phyloP scores from a whole-genome alignment of 129 eudicot species.

The Saposhnikovia divaricata region DNA sequence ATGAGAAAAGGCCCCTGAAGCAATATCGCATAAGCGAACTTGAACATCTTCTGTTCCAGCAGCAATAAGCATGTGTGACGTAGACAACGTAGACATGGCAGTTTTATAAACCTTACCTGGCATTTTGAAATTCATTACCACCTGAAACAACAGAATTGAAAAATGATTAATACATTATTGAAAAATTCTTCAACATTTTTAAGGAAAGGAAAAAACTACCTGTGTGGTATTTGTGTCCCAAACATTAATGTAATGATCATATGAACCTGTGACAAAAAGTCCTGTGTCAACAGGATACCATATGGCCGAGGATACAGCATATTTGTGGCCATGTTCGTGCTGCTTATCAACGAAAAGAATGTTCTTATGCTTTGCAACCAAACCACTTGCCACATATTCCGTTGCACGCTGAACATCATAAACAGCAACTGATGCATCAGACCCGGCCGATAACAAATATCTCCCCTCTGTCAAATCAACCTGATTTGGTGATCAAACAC shows the following conservation, averaged over 20 bases:
- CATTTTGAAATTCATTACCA: slow-evolving; percentile 89
- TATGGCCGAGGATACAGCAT: slow-evolving; percentile 82
- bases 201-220: slow-evolving; percentile 27
- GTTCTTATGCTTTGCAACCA: slow-evolving; percentile 66
- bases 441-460: slow-evolving; percentile 72
- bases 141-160: slow-evolving; percentile 23
- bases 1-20: slow-evolving; percentile 98
- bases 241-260: slow-evolving; percentile 84
- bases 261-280: slow-evolving; percentile 85
- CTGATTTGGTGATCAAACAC: slow-evolving; percentile 72
- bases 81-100: slow-evolving; percentile 88
- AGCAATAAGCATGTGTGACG: slow-evolving; percentile 93
- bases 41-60: slow-evolving; percentile 98
- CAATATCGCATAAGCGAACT: slow-evolving; percentile 94
- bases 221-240: slow-evolving; percentile 97
- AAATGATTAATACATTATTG: background rate
- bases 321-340: slow-evolving; percentile 77
- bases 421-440: slow-evolving; percentile 89
- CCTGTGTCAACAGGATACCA: slow-evolving; percentile 99
- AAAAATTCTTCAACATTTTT: background rate
- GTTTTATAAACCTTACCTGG: slow-evolving; percentile 95
- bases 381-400: slow-evolving; percentile 62
- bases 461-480: slow-evolving; percentile 99
- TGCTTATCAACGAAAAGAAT: slow-evolving; percentile 67
- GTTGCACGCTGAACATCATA: slow-evolving; percentile 88